A percentile compares a stretch with the other conserved stretches of the same genome.
phyloP scores from a whole-genome alignment of 2,329 filamentous ascomycete genomes.

The Talaromyces sp. region DNA sequence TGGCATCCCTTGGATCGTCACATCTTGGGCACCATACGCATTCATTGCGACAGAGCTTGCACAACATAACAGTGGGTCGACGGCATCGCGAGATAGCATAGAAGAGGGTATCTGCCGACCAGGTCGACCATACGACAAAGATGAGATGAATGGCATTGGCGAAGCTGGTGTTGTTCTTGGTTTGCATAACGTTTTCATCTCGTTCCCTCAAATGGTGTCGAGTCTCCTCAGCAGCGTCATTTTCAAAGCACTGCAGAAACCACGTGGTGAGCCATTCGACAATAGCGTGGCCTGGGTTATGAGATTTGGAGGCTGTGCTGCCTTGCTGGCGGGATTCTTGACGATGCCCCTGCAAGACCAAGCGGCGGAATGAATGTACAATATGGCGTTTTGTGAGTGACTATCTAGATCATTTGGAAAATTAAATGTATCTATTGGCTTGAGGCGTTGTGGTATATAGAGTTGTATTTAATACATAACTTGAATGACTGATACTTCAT shows the following conservation, averaged over 20 bases:
- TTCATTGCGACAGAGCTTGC: constrained; percentile 92
- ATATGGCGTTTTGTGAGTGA: neutral
- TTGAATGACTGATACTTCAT: too few relatives aligned
- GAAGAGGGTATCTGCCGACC: neutral
- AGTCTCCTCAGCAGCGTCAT: constrained; percentile 79
- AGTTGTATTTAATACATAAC: neutral
- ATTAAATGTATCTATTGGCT: neutral
- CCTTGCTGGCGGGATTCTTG: constrained; percentile 71
- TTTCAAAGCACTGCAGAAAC: constrained; percentile 82
- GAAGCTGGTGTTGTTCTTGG: constrained; percentile 88
- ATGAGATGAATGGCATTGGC: constrained; percentile 45
- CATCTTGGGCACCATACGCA: constrained; percentile 91
- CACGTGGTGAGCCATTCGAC: constrained; percentile 77
- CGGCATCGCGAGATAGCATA: neutral
- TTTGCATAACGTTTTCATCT: constrained; percentile 95
- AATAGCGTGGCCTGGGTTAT: constrained; percentile 82
- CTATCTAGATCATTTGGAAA: neutral
- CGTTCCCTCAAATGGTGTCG: constrained; percentile 85
- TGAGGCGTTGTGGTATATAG: neutral
- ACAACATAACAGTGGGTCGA: constrained; percentile 63
- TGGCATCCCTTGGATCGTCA: constrained; percentile 87
- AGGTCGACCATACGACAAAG: neutral
- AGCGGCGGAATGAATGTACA: neutral
- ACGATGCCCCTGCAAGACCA: constrained; percentile 43
- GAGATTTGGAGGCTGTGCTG: constrained; percentile 75